These are phyloP conservation scores for Nephelium lappaceum DNA, from an alignment of 345 rosid genomes.

Conservation along the genomic window DNA sequence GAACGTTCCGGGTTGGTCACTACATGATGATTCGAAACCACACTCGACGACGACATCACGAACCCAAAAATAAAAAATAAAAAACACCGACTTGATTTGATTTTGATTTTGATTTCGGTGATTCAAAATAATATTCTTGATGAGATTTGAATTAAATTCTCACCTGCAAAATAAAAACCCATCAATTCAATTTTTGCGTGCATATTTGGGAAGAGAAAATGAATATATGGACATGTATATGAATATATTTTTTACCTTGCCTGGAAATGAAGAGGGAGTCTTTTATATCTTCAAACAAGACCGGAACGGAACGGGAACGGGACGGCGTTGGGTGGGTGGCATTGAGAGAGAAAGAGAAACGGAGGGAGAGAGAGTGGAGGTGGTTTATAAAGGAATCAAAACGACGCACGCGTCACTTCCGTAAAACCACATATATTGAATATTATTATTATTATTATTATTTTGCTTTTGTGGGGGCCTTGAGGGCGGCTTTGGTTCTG, in stretches of 20 bases:
- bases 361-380: not conserved
- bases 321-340: slow-evolving; percentile 28
- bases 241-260: not conserved
- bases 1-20: slow-evolving; percentile 50
- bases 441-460: not conserved
- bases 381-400: slow-evolving; percentile 34
- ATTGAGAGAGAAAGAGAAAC: slow-evolving; percentile 3
- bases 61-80: no score
- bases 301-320: slow-evolving; percentile 27
- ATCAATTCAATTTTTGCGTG: not conserved
- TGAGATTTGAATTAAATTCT: not conserved
- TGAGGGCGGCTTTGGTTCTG: not conserved
- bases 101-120: not conserved
- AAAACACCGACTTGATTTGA: not conserved
- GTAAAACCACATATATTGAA: slow-evolving; percentile 12
- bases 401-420: slow-evolving; percentile 31
- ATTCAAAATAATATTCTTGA: not conserved
- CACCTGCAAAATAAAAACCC: not conserved
- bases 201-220: not conserved
- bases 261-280: not conserved
- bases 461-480: not conserved
- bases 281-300: not conserved
- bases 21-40: slow-evolving; percentile 40
- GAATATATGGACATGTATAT: not conserved
- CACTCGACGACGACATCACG: slow-evolving; percentile 27